Conservation (phyloP, 176 grass and related monocot genomes). For the Musa itinerans region DNA sequence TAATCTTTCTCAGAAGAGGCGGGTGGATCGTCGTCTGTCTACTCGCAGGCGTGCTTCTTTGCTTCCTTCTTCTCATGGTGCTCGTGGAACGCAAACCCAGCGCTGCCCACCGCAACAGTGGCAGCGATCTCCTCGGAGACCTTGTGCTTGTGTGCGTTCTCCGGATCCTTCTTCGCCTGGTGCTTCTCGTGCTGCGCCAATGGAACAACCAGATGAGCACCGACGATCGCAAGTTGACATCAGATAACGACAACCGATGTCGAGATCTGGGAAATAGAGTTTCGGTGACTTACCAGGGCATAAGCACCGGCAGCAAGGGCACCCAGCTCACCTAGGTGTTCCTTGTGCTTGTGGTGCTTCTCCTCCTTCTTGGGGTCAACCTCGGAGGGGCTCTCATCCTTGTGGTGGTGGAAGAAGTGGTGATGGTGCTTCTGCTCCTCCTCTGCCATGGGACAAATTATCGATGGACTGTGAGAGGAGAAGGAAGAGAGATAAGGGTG, state of each 20-base stretch:
- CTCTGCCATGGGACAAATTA: not conserved
- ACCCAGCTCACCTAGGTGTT: slow-evolving; percentile 43
- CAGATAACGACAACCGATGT: not conserved
- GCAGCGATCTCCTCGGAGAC: slow-evolving; percentile 55
- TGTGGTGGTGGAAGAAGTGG: slow-evolving; percentile 56
- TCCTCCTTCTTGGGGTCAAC: slow-evolving; percentile 19
- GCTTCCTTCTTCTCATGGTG: slow-evolving; percentile 65
- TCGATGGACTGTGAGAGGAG: no score
- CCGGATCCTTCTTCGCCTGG: slow-evolving; percentile 60
- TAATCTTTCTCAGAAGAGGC: not conserved
- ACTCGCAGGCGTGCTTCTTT: slow-evolving; percentile 25
- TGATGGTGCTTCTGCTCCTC: slow-evolving; percentile 59
- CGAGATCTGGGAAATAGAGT: no score
- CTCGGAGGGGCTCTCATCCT: slow-evolving; percentile 24
- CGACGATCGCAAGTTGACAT: not conserved
- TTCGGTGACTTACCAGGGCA: slow-evolving; percentile 29
- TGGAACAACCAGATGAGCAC: not conserved
- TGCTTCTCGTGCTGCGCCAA: slow-evolving; percentile 62
- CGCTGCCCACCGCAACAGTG: slow-evolving; percentile 37
- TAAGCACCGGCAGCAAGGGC: slow-evolving; percentile 50
- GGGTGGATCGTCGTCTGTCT: not conserved
- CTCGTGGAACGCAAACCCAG: slow-evolving; percentile 58
- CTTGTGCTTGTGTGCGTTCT: slow-evolving; percentile 44
- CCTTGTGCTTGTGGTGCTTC: slow-evolving; percentile 72
- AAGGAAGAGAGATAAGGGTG: no score